Evolutionary conservation across 331 rosid genomes (phyloP), one percentile per base, ranked within the genome.

Genomic region (Rosa hybrid): DNA sequence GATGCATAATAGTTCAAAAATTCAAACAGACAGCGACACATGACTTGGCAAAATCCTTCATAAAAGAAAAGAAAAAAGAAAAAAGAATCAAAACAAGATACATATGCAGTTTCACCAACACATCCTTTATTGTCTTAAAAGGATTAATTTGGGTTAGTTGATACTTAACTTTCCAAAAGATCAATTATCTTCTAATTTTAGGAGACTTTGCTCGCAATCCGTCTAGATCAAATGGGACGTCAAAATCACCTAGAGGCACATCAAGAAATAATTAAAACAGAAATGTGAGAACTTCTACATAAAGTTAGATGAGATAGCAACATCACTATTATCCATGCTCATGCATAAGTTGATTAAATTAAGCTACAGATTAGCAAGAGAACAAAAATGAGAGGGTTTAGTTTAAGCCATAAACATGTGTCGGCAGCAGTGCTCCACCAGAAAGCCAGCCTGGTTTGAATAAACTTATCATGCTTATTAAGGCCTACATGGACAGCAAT

Each of bases 161-260:
- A 54, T 79, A 68, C 83, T 68, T 80, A 74, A 75, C 78, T 83
- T 82, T 87, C 88, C 81, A 59, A 56, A 18, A 67, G 72, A 78
- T 54, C 48, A 78, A 73, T 39, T 68, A 68, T 45, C 16, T 68
- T 41, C 44, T 14, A 13, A 45, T 21, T 34, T 14, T 30, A 14
- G 11, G 14, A 59, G 64, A 82, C 71, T 83, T 34, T 64, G 48
- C 78, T 60, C 45, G 60, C 46, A 34, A 38, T 59, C 3, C 0
- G 34, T 30, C 23, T 17, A n/a, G 39, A 64, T 30, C 44, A 64
- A 48, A 64, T 45, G 27, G 49, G 56, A 49, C 38, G 10, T 51
- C 71, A 72, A 78, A 73, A 45, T 39, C 46, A 51, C 38, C 34
- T 0, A 70, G 73, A 42, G 7, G 73, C 30, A 67, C 45, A 79